Percentiles rank a stretch among this genome's conserved stretches.
These are phyloP conservation scores for Talaromyces sp. DNA, from an alignment of 2,329 filamentous ascomycete genomes.

Conservation along the genomic window DNA sequence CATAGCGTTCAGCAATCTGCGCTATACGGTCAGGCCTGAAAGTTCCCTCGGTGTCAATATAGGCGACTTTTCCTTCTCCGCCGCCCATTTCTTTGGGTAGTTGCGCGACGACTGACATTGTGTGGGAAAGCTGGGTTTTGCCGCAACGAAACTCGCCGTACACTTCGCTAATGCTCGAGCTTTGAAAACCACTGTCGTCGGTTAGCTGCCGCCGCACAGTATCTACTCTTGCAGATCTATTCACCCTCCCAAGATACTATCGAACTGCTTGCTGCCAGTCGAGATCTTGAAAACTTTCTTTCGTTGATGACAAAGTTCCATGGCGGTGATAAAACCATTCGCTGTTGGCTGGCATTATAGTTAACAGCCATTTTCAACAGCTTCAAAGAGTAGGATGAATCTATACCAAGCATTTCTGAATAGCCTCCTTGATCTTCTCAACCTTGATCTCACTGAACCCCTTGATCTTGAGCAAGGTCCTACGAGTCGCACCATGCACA, in stretches of 20 bases:
- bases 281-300: conserved; percentile 63
- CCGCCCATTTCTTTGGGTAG: conserved; percentile 57
- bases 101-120: conserved; percentile 63
- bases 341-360: conserved; percentile 49
- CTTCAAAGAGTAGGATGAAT: neutral
- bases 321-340: conserved; percentile 62
- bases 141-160: conserved; percentile 53
- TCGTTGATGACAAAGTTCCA: conserved; percentile 60
- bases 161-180: conserved; percentile 62
- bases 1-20: conserved; percentile 65
- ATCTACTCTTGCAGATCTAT: conserved; percentile 15
- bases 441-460: conserved; percentile 68
- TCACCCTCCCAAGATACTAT: conserved; percentile 61
- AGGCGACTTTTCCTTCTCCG: conserved; percentile 65
- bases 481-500: conserved; percentile 58
- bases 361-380: neutral
- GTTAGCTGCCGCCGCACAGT: neutral
- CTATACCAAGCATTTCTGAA: conserved; percentile 56
- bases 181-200: conserved; percentile 59
- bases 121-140: conserved; percentile 67
- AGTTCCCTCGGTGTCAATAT: conserved; percentile 64
- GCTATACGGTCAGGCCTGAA: conserved; percentile 64
- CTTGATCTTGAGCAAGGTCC: conserved; percentile 62
- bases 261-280: conserved; percentile 67
- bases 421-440: conserved; percentile 66